Evolutionary conservation across 306 rosid genomes (phyloP).

Genomic region (Chamaecrista fasciculata): DNA sequence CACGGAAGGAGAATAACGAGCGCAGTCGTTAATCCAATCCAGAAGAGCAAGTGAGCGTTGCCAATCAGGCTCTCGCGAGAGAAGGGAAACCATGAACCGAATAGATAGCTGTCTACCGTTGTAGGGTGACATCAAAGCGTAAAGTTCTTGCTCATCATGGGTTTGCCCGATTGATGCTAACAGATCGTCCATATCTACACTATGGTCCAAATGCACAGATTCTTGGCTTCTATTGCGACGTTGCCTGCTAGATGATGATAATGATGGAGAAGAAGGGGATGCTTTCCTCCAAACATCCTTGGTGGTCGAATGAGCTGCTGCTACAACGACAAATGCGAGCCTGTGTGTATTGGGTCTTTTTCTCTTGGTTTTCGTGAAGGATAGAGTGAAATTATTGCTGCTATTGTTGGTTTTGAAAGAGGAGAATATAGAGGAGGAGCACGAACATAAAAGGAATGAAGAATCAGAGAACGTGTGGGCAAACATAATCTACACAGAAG

Average conservation of each 20-base stretch:
- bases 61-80: slow-evolving; percentile 86
- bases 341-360: slow-evolving; percentile 6
- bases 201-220: slow-evolving; percentile 50
- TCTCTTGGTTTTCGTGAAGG: slow-evolving; percentile 15
- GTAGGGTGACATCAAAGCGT: slow-evolving; percentile 58
- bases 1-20: slow-evolving; percentile 70
- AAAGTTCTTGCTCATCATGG: slow-evolving; percentile 60
- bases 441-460: slow-evolving; percentile 25
- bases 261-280: slow-evolving; percentile 23
- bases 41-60: slow-evolving; percentile 79
- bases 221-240: slow-evolving; percentile 35
- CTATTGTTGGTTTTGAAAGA: slow-evolving; percentile 12
- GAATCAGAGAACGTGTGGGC: slow-evolving; percentile 24
- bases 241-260: slow-evolving; percentile 22
- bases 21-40: slow-evolving; percentile 87
- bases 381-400: neutral
- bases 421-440: slow-evolving; percentile 29
- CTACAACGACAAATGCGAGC: slow-evolving; percentile 6
- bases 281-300: slow-evolving; percentile 71
- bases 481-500: slow-evolving; percentile 45
- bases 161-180: slow-evolving; percentile 51
- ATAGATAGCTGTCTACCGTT: slow-evolving; percentile 67
- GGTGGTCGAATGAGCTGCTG: slow-evolving; percentile 31
- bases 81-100: slow-evolving; percentile 74
- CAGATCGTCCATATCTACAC: slow-evolving; percentile 80